These are phyloP conservation scores for Pseudogymnoascus sp. DNA, from an alignment of 2,329 filamentous ascomycete species.

Conservation along the genomic window DNA sequence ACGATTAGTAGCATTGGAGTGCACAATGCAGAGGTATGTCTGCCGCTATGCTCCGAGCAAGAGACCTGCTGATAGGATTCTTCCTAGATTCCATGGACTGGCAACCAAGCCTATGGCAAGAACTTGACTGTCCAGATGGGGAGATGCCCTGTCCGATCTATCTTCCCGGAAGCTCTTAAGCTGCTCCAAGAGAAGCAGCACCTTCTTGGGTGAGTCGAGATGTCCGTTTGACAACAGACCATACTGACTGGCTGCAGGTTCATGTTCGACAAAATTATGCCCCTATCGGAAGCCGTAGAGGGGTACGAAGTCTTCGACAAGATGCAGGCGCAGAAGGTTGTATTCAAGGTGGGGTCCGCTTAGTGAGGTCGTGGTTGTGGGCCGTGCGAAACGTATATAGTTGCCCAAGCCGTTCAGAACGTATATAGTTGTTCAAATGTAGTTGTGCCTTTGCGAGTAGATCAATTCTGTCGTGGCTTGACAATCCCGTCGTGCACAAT, in stretches of 20 bases:
- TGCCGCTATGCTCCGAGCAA: neutral
- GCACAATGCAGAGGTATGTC: constrained; percentile 58
- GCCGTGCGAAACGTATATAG: neutral
- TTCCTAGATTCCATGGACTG: constrained; percentile 57
- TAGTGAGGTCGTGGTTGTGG: neutral
- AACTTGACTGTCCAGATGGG: constrained; percentile 70
- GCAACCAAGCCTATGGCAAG: constrained; percentile 59
- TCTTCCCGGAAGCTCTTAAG: constrained; percentile 58
- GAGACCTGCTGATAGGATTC: neutral
- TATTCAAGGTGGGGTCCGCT: constrained; percentile 42
- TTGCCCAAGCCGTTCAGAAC: neutral
- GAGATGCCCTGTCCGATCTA: constrained; percentile 64
- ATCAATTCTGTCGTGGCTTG: constrained; percentile 74
- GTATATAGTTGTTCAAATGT: neutral
- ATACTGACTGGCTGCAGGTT: constrained; percentile 44
- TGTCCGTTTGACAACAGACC: neutral
- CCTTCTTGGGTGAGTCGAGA: constrained; percentile 53
- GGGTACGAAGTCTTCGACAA: constrained; percentile 66
- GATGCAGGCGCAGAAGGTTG: constrained; percentile 66
- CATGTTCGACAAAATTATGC: constrained; percentile 71
- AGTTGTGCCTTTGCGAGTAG: neutral
- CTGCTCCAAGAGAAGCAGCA: constrained; percentile 60
- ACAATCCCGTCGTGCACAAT: constrained; percentile 80
- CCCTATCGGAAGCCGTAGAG: constrained; percentile 55
- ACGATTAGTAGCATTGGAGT: constrained; percentile 69